Evolutionary conservation across 345 rosid species (phyloP), one percentile per base, ranked within the genome.

Genomic region (Hibiscus tridactylites): DNA sequence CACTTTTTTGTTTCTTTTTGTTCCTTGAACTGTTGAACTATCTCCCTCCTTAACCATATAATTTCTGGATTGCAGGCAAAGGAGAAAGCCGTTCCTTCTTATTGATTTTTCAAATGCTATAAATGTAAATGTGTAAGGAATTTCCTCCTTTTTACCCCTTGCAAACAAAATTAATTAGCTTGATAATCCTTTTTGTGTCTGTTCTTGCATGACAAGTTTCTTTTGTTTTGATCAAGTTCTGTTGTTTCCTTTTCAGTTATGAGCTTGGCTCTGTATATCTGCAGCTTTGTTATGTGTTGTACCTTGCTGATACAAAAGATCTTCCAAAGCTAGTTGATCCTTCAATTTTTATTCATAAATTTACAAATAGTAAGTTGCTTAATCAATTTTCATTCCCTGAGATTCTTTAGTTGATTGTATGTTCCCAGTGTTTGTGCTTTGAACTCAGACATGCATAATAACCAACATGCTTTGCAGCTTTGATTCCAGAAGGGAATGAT

Each of bases 211-310:
- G 59, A 31, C 9, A 4, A 54, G 19, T 13, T 19, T 26, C 50
- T 70, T 5, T 70, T n/a, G 8, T 52, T 53, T 28, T 31, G 15
- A 56, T 33, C 1, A 10, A 57, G 9, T 35, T 57, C 53, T 33
- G n/a, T 63, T 73, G 21, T 31, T 67, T 79, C 66, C 65, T 77
- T 72, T 83, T 80, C 92, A 95, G 97, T 67, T 95, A 90, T 35
- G 96, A 88, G 83, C 83, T 95, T 50, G 97, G 99, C 73, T 91
- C 91, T 65, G 92, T 90, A 54, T 92, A 89, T 84, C 83, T 95
- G 83, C 97, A 92, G 85, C 92, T 95, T 39, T 90, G 97, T 76
- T 80, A 89, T 80, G 74, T 76, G 80, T 71, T 92, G 64, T 85
- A 83, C 83, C 81, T 90, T 71, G 82, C 82, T 4, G 88, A 92